These are phyloP conservation scores for Auxenochlorella pyrenoidosa DNA, from an alignment of 139 green algal species.

Conservation along the genomic window DNA sequence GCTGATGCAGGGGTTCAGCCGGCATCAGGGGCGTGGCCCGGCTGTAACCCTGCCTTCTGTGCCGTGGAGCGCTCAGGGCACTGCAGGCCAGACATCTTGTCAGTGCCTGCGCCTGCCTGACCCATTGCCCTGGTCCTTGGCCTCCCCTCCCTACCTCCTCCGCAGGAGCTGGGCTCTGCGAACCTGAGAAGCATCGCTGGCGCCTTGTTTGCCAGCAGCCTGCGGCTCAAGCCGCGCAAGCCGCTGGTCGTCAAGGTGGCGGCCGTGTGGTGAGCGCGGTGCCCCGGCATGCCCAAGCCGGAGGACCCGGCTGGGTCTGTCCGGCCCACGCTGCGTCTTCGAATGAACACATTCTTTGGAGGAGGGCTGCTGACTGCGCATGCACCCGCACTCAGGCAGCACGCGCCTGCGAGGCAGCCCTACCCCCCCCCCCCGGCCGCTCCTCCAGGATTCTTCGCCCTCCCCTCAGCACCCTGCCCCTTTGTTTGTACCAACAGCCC, in stretches of 20 bases:
- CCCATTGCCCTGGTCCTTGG: background rate
- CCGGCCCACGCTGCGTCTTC: too few relatives aligned
- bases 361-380: background rate
- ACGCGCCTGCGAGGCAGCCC: too few relatives aligned
- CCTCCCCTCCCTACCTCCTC: background rate
- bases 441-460: background rate
- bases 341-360: background rate
- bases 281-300: too few relatives aligned
- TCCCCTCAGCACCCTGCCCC: too few relatives aligned
- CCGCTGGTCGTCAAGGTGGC: conserved; percentile 21
- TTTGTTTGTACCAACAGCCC: too few relatives aligned
- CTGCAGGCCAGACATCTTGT: background rate
- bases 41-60: too few relatives aligned
- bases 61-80: too few relatives aligned
- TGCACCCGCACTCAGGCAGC: background rate
- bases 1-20: too few relatives aligned
- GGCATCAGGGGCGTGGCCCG: too few relatives aligned
- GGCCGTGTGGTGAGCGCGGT: conserved; percentile 28
- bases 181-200: background rate
- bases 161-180: background rate
- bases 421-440: background rate
- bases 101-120: background rate
- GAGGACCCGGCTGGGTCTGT: too few relatives aligned
- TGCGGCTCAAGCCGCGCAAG: conserved; percentile 42
- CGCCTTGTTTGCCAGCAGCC: conserved; percentile 11